Percentiles rank a stretch among this genome's conserved stretches.
Conservation (phyloP, 129 eudicot species). For the Pittosporum tobira region DNA sequence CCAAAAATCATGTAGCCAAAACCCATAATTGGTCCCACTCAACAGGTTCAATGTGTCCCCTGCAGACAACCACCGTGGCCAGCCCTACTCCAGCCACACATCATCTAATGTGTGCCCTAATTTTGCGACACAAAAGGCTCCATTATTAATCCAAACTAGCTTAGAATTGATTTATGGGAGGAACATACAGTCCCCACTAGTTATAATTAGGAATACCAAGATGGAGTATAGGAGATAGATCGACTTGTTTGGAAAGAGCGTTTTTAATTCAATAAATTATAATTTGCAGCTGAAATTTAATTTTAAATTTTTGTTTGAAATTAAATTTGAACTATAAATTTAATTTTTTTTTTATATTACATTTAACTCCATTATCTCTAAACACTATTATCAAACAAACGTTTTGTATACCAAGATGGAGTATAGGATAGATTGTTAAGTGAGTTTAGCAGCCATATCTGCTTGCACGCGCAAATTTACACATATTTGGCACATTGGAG, state of each 20-base stretch:
- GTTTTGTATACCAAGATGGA: no score
- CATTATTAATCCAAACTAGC: not conserved
- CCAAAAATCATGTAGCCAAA: not conserved
- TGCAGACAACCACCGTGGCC: slow-evolving; percentile 3
- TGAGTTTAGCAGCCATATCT: not conserved
- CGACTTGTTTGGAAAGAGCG: no score
- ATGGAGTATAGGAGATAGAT: no score
- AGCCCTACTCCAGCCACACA: not conserved
- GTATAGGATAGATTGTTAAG: not conserved
- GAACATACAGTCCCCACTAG: no score
- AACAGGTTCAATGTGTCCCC: slow-evolving; percentile 8
- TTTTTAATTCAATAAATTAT: no score
- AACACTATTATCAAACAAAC: no score
- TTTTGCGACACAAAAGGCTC: not conserved
- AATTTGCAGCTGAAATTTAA: no score
- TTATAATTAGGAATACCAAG: no score
- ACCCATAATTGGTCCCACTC: slow-evolving; percentile 7
- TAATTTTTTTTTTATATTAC: no score
- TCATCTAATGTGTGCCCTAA: not conserved
- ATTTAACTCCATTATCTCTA: no score
- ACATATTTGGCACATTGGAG: slow-evolving; percentile 6
- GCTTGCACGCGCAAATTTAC: slow-evolving; percentile 10
- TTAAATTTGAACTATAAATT: no score
- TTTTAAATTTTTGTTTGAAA: no score
- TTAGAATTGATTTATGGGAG: not conserved